Percentiles rank a stretch among this genome's conserved stretches.
Conservation (phyloP, 192 early-diverging fungal species). For the Lobosporangium transversale region DNA sequence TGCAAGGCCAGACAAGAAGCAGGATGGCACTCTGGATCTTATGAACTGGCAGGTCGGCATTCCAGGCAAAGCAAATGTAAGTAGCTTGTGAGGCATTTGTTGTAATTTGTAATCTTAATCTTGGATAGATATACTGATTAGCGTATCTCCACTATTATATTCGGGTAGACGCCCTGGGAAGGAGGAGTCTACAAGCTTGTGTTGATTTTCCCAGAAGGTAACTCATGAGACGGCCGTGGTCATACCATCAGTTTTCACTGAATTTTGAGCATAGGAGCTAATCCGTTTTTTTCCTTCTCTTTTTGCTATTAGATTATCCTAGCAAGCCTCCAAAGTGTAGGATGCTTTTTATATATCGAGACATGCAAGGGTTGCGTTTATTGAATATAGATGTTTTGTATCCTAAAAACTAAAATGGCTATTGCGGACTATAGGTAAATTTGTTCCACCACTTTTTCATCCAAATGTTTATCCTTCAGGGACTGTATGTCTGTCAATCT, state of each 20-base stretch:
- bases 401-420: too few relatives aligned
- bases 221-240: too few relatives aligned
- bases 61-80: constrained; percentile 61
- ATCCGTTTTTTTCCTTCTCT: too few relatives aligned
- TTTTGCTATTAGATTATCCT: constrained; percentile 49
- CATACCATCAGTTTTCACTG: too few relatives aligned
- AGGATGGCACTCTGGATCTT: constrained; percentile 82
- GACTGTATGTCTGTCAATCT: constrained; percentile 95
- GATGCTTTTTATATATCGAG: too few relatives aligned
- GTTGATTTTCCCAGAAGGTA: constrained; percentile 85
- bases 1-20: constrained; percentile 87
- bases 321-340: constrained; percentile 60
- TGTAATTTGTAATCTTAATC: too few relatives aligned
- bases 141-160: too few relatives aligned
- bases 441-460: constrained; percentile 83
- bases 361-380: too few relatives aligned
- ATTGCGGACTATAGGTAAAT: constrained; percentile 76
- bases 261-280: too few relatives aligned
- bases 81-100: too few relatives aligned
- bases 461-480: constrained; percentile 98
- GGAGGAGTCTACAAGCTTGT: constrained; percentile 85
- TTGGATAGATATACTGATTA: too few relatives aligned
- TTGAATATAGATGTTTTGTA: too few relatives aligned
- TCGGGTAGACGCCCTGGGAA: constrained; percentile 90
- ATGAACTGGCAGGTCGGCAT: constrained; percentile 82